Conservation (phyloP, 331 rosid genomes). For the Rhamnella rubrinervis region DNA sequence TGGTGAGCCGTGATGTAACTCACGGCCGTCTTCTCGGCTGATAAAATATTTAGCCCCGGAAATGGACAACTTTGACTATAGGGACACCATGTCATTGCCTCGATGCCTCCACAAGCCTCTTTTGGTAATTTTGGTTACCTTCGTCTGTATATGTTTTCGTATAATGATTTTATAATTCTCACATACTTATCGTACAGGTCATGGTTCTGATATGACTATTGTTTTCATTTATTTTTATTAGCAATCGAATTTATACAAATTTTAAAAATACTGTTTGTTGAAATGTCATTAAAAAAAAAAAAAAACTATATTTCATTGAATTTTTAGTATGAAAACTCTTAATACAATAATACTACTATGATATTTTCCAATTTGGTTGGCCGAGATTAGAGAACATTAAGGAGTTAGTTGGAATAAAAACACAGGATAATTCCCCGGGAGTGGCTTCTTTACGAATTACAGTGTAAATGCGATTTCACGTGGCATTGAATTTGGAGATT, state of each 20-base stretch:
- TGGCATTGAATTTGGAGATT: conserved; percentile 9
- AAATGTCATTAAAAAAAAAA: too few species aligned
- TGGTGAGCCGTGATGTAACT: conserved; percentile 1
- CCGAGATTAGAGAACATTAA: too few species aligned
- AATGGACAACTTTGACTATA: conserved; percentile 35
- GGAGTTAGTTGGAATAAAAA: not conserved
- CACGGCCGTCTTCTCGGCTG: conserved; percentile 6
- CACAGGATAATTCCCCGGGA: not conserved
- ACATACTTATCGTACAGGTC: too few species aligned
- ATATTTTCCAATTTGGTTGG: too few species aligned
- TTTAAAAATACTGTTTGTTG: too few species aligned
- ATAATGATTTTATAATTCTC: not conserved
- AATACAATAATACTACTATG: too few species aligned
- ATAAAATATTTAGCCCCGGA: conserved; percentile 9
- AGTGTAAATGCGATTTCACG: not conserved
- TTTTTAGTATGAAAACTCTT: too few species aligned
- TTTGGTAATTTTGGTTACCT: not conserved
- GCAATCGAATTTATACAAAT: too few species aligned
- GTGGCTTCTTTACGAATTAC: not conserved
- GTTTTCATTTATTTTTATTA: too few species aligned
- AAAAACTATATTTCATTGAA: too few species aligned
- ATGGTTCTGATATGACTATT: too few species aligned
- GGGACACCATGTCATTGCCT: not conserved
- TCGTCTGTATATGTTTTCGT: not conserved
- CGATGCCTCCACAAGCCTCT: not conserved